Evolutionary conservation across 1,284 basidiomycete genomes (phyloP), one percentile per base, ranked within the genome.

Genomic region (Ustilago bromivora): DNA sequence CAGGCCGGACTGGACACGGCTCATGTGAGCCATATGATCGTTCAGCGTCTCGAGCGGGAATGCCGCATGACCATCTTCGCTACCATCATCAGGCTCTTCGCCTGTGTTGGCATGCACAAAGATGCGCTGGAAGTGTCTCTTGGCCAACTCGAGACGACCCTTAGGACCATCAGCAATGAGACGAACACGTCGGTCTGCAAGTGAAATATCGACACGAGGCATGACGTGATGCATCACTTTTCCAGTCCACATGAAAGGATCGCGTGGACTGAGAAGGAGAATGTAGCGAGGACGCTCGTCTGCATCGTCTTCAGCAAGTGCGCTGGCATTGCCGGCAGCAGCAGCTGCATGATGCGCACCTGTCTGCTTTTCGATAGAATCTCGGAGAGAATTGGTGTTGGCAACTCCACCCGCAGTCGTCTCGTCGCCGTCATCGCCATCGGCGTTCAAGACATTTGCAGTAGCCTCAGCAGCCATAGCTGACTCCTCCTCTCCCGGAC

Each of bases 161-260:
- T 92, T 91, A 0, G 95, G 91, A 4, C 96, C 96, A 82, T 98
- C 83, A 1, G 84, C 84, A 31, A 86, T 79, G 38, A 86, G 67
- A 3, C 85, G 82, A 34, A 86, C 64, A 3, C 85, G 76, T 28
- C 82, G 66, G 31, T 85, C 85, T 28, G 84, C 81, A 28, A 86
- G 63, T n/a, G 82, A 58, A 40, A 86, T 78, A 46, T 83, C 83
- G 32, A 82, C 72, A 36, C 66, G 71, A 5, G 82, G 82, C 68
- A 86, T 77, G 41, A 73, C 59, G 56, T 82, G 77, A n/a, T 80
- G 90, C 86, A 98, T 94, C 61, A 94, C 88, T 0, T 88, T 89
- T 7, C 97, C 97, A 56, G 93, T 94, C 97, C 97, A 99, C 57
- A 96, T 89, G 88, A 98, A 99, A 51, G 92, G 91, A 31, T 90